phyloP scores from a whole-genome alignment of 2,329 filamentous ascomycete genomes.

The Fusarium metavorans region DNA sequence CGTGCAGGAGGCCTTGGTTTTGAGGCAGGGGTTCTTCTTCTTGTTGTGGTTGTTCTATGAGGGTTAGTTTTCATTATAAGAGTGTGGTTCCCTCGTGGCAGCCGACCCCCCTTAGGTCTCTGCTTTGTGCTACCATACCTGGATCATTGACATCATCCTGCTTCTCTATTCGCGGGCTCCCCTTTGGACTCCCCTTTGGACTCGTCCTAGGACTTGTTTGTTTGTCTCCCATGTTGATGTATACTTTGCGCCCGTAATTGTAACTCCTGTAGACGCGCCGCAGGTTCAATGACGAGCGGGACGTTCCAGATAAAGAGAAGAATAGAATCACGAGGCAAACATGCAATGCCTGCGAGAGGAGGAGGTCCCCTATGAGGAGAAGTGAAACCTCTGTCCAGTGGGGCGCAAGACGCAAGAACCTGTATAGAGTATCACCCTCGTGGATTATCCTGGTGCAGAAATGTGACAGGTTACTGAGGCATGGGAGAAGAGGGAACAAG shows the following conservation, averaged over 20 bases:
- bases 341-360: neutral
- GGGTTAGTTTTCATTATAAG: neutral
- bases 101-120: neutral
- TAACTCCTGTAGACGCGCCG: neutral
- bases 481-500: conserved; percentile 16
- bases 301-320: neutral
- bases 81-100: neutral
- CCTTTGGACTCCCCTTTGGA: conserved; percentile 7
- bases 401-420: neutral
- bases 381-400: neutral
- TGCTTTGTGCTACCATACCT: conserved; percentile 12
- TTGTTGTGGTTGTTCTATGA: neutral
- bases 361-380: neutral
- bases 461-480: conserved; percentile 25
- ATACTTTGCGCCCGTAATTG: neutral
- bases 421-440: neutral
- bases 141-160: conserved; percentile 10
- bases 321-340: neutral
- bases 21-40: neutral
- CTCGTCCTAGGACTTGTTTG: conserved; percentile 8
- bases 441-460: neutral
- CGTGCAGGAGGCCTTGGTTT: conserved; percentile 45
- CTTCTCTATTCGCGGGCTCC: neutral
- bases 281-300: neutral
- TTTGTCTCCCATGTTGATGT: conserved; percentile 16